Conservation (phyloP, 495 filamentous ascomycete species). For the Penicillium pulvis region DNA sequence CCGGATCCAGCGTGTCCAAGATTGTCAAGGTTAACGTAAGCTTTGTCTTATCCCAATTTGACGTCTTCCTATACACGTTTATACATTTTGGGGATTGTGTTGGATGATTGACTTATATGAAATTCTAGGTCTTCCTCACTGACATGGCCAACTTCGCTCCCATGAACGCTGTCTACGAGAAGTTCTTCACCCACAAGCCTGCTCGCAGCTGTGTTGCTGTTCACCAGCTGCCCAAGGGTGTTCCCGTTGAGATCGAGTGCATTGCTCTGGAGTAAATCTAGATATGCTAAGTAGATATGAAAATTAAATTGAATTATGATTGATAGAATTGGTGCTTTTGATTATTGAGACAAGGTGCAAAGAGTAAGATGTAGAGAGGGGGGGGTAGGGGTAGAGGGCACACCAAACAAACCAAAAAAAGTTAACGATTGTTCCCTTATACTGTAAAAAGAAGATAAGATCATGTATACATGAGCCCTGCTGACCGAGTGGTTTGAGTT, state of each 20-base stretch:
- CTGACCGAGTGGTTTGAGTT: too few species aligned
- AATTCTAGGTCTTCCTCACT: conserved; percentile 68
- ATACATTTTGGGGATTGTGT: background rate
- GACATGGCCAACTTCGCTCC: conserved; percentile 83
- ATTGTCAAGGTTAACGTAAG: conserved; percentile 73
- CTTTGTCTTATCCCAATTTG: conserved; percentile 4
- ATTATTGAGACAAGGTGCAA: too few species aligned
- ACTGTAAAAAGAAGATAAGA: too few species aligned
- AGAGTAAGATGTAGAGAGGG: too few species aligned
- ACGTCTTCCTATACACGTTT: too few species aligned
- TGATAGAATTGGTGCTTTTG: background rate
- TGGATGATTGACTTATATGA: conserved; percentile 5
- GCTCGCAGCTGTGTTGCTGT: conserved; percentile 93
- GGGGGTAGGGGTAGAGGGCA: too few species aligned
- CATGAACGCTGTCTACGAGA: conserved; percentile 89
- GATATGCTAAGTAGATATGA: background rate
- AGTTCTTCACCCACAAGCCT: conserved; percentile 85
- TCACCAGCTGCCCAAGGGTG: conserved; percentile 84
- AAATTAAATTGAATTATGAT: conserved; percentile 1
- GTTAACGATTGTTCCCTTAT: too few species aligned
- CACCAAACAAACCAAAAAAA: too few species aligned
- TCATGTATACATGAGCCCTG: too few species aligned
- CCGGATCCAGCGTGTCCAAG: conserved; percentile 71
- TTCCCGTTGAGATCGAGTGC: conserved; percentile 92
- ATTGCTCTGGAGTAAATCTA: conserved; percentile 58